Base-by-base conservation (phyloP, 2,329 filamentous ascomycete genomes). In the Monilinia aucupariae region DNA sequence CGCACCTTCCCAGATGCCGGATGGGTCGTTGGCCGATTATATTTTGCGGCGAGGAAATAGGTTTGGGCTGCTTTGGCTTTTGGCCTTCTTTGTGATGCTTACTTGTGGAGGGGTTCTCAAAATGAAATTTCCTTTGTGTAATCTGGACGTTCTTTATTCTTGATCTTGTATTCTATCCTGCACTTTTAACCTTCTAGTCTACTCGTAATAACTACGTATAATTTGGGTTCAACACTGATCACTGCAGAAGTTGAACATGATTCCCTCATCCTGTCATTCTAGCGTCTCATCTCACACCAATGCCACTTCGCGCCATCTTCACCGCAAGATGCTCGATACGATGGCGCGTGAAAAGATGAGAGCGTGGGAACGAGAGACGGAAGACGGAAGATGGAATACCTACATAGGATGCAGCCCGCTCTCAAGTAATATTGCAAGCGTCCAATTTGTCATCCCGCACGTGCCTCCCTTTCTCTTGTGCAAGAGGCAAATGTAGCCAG, bases 401-500 rank as follows among this genome's bases (percentile, higher is more conserved):
- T 58, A 62, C 60, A 50, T 2, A 20, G 51, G 39, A 27, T 50
- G 58, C 9, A 32, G 51, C 32, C 15, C 20, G 4, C 34, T 25
- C 32, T 55, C 60, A 17, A 45, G 37, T 27, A 63, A 22, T 8
- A 59, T 41, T 1, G 25, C 25, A n/a, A 63, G 20, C 0, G 9
- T 37, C 53, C 47, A 59, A 1, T 51, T 59, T 20, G 27, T 41
- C 53, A 63, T 8, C 22, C 61, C 61, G 15, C 37, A 9, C 15
- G 61, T n/a, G 10, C 6, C 25, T 27, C 61, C 61, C 59, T 34
- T 41, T 63, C 54, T 59, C 39, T 8, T 63, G 25, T 7, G 45
- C 61, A 5, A 63, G 41, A 12, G 61, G 61, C 37, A 63, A 59
- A 12, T 63, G 61, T n/a, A n/a, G n/a, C n/a, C n/a, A n/a, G n/a